Evolutionary conservation across 768 basidiomycete species (phyloP).

Genomic region (Rossbeevera mucosa): DNA sequence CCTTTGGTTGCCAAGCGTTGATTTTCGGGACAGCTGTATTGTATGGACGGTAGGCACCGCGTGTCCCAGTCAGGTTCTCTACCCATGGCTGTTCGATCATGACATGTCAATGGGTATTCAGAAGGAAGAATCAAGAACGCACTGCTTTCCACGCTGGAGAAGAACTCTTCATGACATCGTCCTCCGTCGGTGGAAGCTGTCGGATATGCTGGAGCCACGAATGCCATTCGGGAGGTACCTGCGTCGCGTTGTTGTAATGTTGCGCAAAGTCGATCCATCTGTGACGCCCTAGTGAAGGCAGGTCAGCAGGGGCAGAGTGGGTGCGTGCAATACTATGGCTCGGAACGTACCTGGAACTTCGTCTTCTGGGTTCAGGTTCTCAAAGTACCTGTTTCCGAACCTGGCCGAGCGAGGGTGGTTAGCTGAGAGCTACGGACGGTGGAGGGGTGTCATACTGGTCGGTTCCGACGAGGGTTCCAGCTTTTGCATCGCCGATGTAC

Average conservation of each 20-base stretch:
- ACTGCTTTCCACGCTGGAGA: slow-evolving; percentile 84
- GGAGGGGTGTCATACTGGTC: slow-evolving; percentile 65
- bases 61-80: slow-evolving; percentile 90
- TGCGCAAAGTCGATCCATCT: slow-evolving; percentile 95
- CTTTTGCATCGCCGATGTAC: slow-evolving; percentile 93
- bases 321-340: background rate
- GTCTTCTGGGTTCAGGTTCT: slow-evolving; percentile 83
- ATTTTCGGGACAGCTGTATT: slow-evolving; percentile 84
- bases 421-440: background rate
- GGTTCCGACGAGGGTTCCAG: slow-evolving; percentile 65
- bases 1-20: slow-evolving; percentile 77
- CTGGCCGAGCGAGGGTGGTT: slow-evolving; percentile 35
- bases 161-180: slow-evolving; percentile 61
- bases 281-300: slow-evolving; percentile 64
- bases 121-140: slow-evolving; percentile 29
- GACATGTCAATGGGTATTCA: background rate
- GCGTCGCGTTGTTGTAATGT: slow-evolving; percentile 87
- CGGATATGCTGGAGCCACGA: slow-evolving; percentile 93
- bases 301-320: background rate
- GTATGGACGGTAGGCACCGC: slow-evolving; percentile 86
- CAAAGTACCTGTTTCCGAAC: slow-evolving; percentile 92
- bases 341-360: slow-evolving; percentile 74
- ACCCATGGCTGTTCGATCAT: slow-evolving; percentile 56
- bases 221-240: slow-evolving; percentile 96
- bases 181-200: slow-evolving; percentile 71